Conservation (phyloP, 805 yeast genomes). For the Yarrowia keelungensis region DNA sequence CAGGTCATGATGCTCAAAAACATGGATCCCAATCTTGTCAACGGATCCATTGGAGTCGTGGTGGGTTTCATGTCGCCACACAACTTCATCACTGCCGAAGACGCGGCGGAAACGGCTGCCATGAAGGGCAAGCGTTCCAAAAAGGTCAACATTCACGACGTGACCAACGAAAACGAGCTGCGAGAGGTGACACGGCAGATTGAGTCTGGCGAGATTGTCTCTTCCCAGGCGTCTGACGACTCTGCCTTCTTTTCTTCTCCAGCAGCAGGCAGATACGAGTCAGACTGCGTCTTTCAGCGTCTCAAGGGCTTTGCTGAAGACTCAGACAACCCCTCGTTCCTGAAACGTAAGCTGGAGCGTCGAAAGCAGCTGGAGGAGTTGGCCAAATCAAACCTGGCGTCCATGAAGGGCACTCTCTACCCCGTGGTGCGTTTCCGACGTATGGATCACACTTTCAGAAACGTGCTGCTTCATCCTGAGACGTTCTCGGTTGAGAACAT, state of each 20-base stretch:
- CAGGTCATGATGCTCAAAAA: constrained; percentile 95
- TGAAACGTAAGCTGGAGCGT: constrained; percentile 15
- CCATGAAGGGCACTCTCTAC: constrained; percentile 46
- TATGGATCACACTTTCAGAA: constrained; percentile 73
- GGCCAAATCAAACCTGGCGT: constrained; percentile 4
- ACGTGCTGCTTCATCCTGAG: constrained; percentile 82
- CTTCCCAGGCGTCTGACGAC: constrained; percentile 21
- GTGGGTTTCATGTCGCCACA: constrained; percentile 57
- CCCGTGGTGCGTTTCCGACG: constrained; percentile 82
- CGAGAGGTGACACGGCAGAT: neutral
- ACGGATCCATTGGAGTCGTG: constrained; percentile 88
- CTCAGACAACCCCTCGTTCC: constrained; percentile 38
- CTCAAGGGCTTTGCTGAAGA: constrained; percentile 39
- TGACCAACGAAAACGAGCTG: constrained; percentile 13
- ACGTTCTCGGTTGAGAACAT: constrained; percentile 82
- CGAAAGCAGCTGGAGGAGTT: constrained; percentile 13
- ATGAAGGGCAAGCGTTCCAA: neutral
- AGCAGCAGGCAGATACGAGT: neutral
- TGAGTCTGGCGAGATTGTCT: neutral
- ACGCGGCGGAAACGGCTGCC: constrained; percentile 23
- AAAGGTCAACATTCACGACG: neutral
- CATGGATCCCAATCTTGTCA: constrained; percentile 75
- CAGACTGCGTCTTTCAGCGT: constrained; percentile 33
- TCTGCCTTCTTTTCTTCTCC: constrained; percentile 10
- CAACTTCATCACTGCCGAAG: constrained; percentile 41